These are phyloP conservation scores for Microsporum audouinii DNA, from an alignment of 2,329 filamentous ascomycete species.

Conservation along the genomic window DNA sequence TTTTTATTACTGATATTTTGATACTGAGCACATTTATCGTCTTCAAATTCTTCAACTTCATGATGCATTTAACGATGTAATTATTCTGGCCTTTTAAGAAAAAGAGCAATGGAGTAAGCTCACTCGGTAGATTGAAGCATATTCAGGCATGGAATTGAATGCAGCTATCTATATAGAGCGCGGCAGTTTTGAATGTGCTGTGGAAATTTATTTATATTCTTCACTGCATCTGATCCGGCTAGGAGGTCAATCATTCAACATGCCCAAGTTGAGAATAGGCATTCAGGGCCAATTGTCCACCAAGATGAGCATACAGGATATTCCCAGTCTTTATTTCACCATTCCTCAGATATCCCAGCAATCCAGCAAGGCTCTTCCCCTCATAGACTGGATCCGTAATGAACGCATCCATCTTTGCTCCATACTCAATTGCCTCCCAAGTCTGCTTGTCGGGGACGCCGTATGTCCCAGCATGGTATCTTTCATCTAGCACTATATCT, in stretches of 20 bases:
- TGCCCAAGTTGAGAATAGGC: constrained; percentile 45
- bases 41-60: too few relatives aligned
- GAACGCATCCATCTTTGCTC: constrained; percentile 56
- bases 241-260: not conserved
- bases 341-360: constrained; percentile 56
- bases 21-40: too few relatives aligned
- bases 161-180: too few relatives aligned
- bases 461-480: constrained; percentile 58
- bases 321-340: constrained; percentile 54
- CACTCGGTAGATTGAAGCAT: too few relatives aligned
- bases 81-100: too few relatives aligned
- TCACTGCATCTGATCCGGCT: not conserved
- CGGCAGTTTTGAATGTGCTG: too few relatives aligned
- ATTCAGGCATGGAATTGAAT: too few relatives aligned
- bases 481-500: constrained; percentile 52
- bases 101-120: too few relatives aligned
- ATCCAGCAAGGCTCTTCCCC: constrained; percentile 61
- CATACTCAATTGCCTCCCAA: constrained; percentile 56
- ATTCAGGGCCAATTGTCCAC: constrained; percentile 58
- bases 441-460: constrained; percentile 56
- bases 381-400: constrained; percentile 68
- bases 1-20: too few relatives aligned
- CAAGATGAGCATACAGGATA: constrained; percentile 60
- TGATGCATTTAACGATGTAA: too few relatives aligned
- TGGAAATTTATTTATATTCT: not conserved